Evolutionary conservation across 129 eudicot species (phyloP).

Genomic region (Flaveria linearis): DNA sequence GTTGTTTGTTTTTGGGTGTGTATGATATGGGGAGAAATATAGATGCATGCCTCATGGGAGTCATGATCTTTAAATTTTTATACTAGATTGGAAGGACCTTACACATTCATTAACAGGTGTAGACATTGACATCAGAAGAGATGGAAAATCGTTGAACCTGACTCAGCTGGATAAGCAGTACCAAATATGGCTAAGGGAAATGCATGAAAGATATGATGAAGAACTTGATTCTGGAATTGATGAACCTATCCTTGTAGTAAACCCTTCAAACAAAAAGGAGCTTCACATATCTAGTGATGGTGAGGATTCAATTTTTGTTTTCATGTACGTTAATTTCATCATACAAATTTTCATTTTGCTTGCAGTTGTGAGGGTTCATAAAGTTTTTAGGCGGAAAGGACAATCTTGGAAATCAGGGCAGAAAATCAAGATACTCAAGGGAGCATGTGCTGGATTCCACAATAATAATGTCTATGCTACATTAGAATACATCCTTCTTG

Average conservation of each 20-base stretch:
- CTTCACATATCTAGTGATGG: slow-evolving; percentile 50
- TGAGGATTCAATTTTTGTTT: slow-evolving; percentile 18
- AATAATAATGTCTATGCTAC: slow-evolving; percentile 57
- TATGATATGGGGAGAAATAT: slow-evolving; percentile 16
- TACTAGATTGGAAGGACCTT: slow-evolving; percentile 2
- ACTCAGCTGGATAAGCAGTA: slow-evolving; percentile 61
- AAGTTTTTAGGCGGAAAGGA: slow-evolving; percentile 52
- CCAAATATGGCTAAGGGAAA: slow-evolving; percentile 61
- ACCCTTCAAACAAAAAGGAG: slow-evolving; percentile 42
- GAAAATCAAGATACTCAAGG: slow-evolving; percentile 66
- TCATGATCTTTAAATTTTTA: background rate
- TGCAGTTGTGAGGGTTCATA: slow-evolving; percentile 76
- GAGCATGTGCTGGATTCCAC: slow-evolving; percentile 71
- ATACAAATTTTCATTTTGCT: slow-evolving; percentile 4
- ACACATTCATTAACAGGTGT: slow-evolving; percentile 44
- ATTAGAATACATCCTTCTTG: slow-evolving; percentile 73
- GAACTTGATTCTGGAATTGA: slow-evolving; percentile 65
- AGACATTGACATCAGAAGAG: slow-evolving; percentile 47
- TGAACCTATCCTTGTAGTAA: slow-evolving; percentile 51
- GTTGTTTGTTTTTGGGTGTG: background rate
- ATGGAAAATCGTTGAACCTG: slow-evolving; percentile 52
- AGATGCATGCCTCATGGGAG: background rate
- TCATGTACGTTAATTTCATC: background rate
- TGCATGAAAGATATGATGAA: slow-evolving; percentile 69
- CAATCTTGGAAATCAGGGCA: slow-evolving; percentile 71